Conservation (phyloP, 306 rosid species). For the Arachis stenosperma region DNA sequence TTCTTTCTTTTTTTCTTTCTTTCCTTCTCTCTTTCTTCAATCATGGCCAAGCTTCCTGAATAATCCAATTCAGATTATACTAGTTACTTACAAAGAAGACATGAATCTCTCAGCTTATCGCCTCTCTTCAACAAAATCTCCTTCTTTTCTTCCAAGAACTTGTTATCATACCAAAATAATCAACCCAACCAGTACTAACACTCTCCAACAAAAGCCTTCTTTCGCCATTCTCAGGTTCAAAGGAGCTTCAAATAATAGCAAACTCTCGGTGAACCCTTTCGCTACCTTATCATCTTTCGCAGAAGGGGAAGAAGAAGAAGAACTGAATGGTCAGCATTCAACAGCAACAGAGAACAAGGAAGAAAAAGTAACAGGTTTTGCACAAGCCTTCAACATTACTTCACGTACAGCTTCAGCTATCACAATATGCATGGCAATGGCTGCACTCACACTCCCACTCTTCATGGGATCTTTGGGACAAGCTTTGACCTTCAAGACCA, state of each 20-base stretch:
- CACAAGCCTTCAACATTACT: constrained; percentile 72
- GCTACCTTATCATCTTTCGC: constrained; percentile 82
- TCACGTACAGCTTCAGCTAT: constrained; percentile 67
- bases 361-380: constrained; percentile 56
- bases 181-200: background rate
- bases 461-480: constrained; percentile 76
- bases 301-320: constrained; percentile 49
- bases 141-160: constrained; percentile 42
- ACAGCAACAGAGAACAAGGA: background rate
- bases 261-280: constrained; percentile 50
- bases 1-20: background rate
- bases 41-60: constrained; percentile 62
- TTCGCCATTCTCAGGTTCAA: constrained; percentile 44
- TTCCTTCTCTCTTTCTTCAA: constrained; percentile 43
- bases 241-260: constrained; percentile 2
- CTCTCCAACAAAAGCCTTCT: constrained; percentile 5
- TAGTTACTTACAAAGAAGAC: constrained; percentile 17
- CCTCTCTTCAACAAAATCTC: constrained; percentile 58
- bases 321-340: constrained; percentile 34
- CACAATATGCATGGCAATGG: constrained; percentile 65
- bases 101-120: constrained; percentile 65
- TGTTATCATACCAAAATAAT: constrained; percentile 23
- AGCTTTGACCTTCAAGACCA: constrained; percentile 64
- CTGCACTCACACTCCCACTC: constrained; percentile 66
- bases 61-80: constrained; percentile 40